These are phyloP conservation scores for Citrullus mucosospermus DNA, from an alignment of 306 rosid species.

Conservation along the genomic window DNA sequence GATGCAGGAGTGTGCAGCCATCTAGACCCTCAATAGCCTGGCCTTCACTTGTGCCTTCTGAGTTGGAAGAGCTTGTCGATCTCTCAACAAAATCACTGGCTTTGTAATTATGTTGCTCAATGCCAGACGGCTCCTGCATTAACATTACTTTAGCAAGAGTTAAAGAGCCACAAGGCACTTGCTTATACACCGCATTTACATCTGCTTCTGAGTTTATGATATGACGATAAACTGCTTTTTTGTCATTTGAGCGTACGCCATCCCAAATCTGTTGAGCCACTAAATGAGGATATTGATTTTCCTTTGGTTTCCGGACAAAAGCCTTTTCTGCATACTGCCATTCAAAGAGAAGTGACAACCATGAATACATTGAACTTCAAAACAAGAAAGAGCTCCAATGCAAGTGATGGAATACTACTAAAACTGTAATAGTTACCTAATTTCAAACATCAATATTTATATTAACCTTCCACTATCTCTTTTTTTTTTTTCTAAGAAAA, in stretches of 20 bases:
- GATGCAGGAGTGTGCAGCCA: slow-evolving; percentile 82
- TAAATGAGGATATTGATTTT: slow-evolving; percentile 50
- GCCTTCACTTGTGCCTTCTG: slow-evolving; percentile 43
- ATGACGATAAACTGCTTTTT: slow-evolving; percentile 83
- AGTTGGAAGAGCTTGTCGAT: slow-evolving; percentile 43
- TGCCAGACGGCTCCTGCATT: slow-evolving; percentile 63
- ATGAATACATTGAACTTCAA: not conserved
- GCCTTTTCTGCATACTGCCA: slow-evolving; percentile 89
- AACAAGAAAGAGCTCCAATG: not conserved
- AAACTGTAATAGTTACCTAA: not conserved
- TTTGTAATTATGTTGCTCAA: slow-evolving; percentile 40
- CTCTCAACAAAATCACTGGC: slow-evolving; percentile 55
- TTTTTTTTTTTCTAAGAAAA: not conserved
- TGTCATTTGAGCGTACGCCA: slow-evolving; percentile 81
- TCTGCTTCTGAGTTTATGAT: slow-evolving; percentile 78
- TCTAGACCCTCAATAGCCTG: slow-evolving; percentile 50
- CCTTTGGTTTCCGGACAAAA: slow-evolving; percentile 74
- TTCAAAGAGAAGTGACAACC: slow-evolving; percentile 1
- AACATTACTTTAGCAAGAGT: slow-evolving; percentile 92
- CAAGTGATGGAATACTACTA: not conserved
- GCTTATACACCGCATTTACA: slow-evolving; percentile 59
- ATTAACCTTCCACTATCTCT: not conserved
- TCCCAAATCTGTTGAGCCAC: slow-evolving; percentile 91
- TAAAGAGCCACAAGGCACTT: slow-evolving; percentile 40
- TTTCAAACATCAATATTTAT: not conserved